Base-by-base conservation (phyloP, 176 grass and related monocot species). In the Carex littledalei region DNA sequence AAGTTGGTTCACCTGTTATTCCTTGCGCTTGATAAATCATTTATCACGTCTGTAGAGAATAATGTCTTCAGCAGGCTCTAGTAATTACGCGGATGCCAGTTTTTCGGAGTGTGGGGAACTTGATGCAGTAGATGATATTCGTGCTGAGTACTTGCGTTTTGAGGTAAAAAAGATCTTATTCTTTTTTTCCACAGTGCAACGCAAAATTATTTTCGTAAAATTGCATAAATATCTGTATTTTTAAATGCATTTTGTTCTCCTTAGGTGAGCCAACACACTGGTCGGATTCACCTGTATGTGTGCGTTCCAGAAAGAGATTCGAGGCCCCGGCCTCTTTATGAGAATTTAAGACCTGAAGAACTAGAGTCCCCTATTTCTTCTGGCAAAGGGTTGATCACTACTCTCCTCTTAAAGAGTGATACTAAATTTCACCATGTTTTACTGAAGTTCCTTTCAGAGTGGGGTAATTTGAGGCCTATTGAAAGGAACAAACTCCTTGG, bases 271-370 rank as follows among this genome's bases (percentile, higher is more conserved):
- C 91, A 90, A 72, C 86, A 98, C 47, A 98, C 95, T 74, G 88
- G 95, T 16, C 87, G 95, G 43, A 90, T 98, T 84, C 95, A 98
- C 83, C 90, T 98, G 83, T 93, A 98, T 77, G 87, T 88, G 75
- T 98, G 95, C 89, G 87, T 94, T 90, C 92, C 88, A 45, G 91
- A 89, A 65, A 84, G 84, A 80, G 89, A 98, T 90, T 85, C 80
- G 50, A 94, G 95, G 78, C 95, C 95, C 78, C 89, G 80, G 75
- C 91, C 95, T 55, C 88, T 98, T 84, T 89, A 90, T 87, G 88
- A 98, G 89, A 98, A 98, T 89, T 93, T 98, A 77, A 88, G 89
- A 20, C 92, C 89, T 9, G 95, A 98, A 92, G 95, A 98, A 92
- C 54, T 98, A 85, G 85, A 93, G 24, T 75, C 84, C 80, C 67